These are phyloP conservation scores for Clavariopsis aquatica DNA, from an alignment of 495 filamentous ascomycete species.

Conservation along the genomic window DNA sequence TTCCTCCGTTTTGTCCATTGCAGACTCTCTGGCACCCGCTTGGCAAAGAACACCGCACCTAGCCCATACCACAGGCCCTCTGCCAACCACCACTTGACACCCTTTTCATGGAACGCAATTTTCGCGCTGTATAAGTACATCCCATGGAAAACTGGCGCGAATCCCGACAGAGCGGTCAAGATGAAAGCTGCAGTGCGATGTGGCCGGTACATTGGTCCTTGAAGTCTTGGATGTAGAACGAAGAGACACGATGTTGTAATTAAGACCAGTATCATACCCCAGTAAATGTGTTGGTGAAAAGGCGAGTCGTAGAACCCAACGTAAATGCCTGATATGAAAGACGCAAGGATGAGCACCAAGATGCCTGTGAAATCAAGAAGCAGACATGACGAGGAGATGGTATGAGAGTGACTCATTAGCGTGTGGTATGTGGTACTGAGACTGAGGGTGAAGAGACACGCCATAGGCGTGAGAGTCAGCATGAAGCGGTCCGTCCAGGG, in stretches of 20 bases:
- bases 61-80: constrained; percentile 34
- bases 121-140: constrained; percentile 46
- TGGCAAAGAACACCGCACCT: constrained; percentile 31
- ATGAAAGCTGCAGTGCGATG: constrained; percentile 50
- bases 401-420: constrained; percentile 52
- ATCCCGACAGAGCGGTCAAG: constrained; percentile 50
- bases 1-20: background rate
- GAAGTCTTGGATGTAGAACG: constrained; percentile 49
- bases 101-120: constrained; percentile 48
- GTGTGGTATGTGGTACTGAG: constrained; percentile 54
- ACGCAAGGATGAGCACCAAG: constrained; percentile 50
- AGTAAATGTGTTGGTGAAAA: constrained; percentile 48
- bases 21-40: constrained; percentile 24
- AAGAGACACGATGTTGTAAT: constrained; percentile 44
- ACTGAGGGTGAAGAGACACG: constrained; percentile 47
- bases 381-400: constrained; percentile 47
- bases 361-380: constrained; percentile 55
- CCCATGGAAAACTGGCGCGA: constrained; percentile 53
- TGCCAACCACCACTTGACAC: constrained; percentile 46
- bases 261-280: constrained; percentile 51
- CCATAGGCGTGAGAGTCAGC: constrained; percentile 49
- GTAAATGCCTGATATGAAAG: constrained; percentile 55
- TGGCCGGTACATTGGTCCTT: constrained; percentile 45
- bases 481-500: constrained; percentile 44
- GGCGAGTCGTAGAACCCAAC: constrained; percentile 54